These are phyloP conservation scores for Boletus coffeatus DNA, from an alignment of 1,284 basidiomycete species.

Conservation along the genomic window DNA sequence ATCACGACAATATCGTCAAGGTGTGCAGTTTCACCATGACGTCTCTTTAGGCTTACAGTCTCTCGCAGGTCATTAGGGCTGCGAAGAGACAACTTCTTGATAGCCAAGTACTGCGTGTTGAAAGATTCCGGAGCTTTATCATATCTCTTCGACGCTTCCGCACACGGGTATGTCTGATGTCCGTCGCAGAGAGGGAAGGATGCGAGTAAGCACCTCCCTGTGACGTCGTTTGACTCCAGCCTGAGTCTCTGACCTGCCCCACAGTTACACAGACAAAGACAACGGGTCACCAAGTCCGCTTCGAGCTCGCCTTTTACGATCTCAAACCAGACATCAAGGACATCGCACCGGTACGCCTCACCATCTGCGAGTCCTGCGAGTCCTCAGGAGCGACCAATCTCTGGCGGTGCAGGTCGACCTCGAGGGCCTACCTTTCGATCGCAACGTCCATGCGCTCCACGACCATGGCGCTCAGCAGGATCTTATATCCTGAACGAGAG, in stretches of 20 bases:
- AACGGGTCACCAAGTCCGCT: not conserved
- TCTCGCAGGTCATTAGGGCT: slow-evolving; percentile 52
- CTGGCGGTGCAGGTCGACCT: too few relatives aligned
- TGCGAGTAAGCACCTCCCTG: too few relatives aligned
- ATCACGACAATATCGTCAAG: slow-evolving; percentile 73
- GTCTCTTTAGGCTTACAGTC: not conserved
- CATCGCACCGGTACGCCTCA: not conserved
- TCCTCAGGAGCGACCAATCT: too few relatives aligned
- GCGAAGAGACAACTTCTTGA: slow-evolving; percentile 66
- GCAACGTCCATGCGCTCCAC: too few relatives aligned
- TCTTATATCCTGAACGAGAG: too few relatives aligned
- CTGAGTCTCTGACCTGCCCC: too few relatives aligned
- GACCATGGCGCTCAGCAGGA: too few relatives aligned
- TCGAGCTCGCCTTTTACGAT: not conserved
- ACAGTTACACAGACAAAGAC: too few relatives aligned
- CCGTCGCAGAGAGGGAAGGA: not conserved
- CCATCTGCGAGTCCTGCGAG: too few relatives aligned
- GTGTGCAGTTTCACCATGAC: slow-evolving; percentile 31
- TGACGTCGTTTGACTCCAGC: too few relatives aligned
- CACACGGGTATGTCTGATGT: slow-evolving; percentile 79
- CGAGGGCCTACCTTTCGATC: too few relatives aligned
- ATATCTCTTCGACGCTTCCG: slow-evolving; percentile 77
- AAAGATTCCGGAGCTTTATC: slow-evolving; percentile 72
- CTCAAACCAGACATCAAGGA: not conserved
- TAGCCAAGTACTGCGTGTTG: slow-evolving; percentile 48